A percentile compares a stretch with the other conserved stretches of the same genome.
Conservation (phyloP, 75 land plant genomes). For the Picea sitchensis region DNA sequence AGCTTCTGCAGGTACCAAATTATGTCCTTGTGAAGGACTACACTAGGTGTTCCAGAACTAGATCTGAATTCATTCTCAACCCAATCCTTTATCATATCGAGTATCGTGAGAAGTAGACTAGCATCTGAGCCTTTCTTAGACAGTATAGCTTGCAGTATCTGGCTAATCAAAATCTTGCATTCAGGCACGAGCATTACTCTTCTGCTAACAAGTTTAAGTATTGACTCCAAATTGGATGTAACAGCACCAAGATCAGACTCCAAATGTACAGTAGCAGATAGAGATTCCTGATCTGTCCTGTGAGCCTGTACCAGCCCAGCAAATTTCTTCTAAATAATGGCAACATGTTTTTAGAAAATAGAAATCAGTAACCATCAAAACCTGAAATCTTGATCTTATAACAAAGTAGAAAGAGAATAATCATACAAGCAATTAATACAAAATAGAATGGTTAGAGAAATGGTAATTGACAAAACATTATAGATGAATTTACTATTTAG, state of each 20-base stretch:
- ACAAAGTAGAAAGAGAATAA: neutral
- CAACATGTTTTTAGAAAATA: neutral
- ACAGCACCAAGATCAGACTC: conserved; percentile 50
- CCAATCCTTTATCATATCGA: conserved; percentile 82
- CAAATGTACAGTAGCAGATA: conserved; percentile 61
- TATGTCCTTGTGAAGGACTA: conserved; percentile 70
- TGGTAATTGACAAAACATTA: too few species aligned
- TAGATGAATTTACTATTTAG: too few species aligned
- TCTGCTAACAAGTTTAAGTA: conserved; percentile 78
- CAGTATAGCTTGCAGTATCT: conserved; percentile 59
- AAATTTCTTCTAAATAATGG: neutral
- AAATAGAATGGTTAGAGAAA: too few species aligned
- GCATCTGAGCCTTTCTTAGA: conserved; percentile 87
- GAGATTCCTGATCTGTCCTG: conserved; percentile 65
- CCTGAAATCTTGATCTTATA: neutral
- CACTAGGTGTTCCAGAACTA: conserved; percentile 32
- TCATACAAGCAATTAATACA: neutral
- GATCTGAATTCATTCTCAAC: conserved; percentile 72
- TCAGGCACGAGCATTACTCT: conserved; percentile 74
- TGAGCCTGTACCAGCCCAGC: conserved; percentile 41
- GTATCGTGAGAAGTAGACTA: conserved; percentile 75
- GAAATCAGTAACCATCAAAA: neutral
- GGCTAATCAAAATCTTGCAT: conserved; percentile 58
- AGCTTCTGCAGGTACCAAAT: conserved; percentile 78
- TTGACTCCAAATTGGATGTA: conserved; percentile 61